Base-by-base conservation (phyloP, 768 basidiomycete genomes). In the Tephrocybe sp. region DNA sequence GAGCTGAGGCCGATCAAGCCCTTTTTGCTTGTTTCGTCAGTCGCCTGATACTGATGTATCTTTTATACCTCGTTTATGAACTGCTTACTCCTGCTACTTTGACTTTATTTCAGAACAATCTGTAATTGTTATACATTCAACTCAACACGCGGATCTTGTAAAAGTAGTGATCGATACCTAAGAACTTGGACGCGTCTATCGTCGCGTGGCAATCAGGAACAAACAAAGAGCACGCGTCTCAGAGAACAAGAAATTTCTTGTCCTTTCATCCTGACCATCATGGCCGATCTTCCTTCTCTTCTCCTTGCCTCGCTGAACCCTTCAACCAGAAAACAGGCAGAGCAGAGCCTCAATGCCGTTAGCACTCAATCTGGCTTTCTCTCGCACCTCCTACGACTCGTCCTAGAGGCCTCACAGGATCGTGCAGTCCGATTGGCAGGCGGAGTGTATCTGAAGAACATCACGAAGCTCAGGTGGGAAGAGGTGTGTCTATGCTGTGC, bases 401-500 rank as follows among this genome's bases (percentile, higher is more conserved):
- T 92, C 53, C 82, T 92, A 53, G 78, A 89, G 54, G 65, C 79
- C n/a, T 65, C 74, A 9, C 77, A 80, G 53, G 81, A 87, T 64
- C 82, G 83, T 58, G 71, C 89, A 0, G 80, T 89, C 26, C 74
- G 94, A 61, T 83, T 96, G 47, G 83, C 92, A 1, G 95, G 84
- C 2, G 87, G 89, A 44, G 86, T 98, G 27, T 94, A 89, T 70
- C 84, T 97, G 57, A 98, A 98, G 74, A 97, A 98, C 64, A 78
- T 87, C 37, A 79, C 93, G 51, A 93, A 89, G 66, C 75, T 81
- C 22, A 79, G 86, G 70, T 98, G 95, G 94, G 86, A 85, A 35
- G 92, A 94, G 76, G 93, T 91, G 37, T 22, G 79, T 71, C 2
- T 12, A 4, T 26, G 25, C 19, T 19, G 6, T 6, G 22, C 26